Evolutionary conservation across 2,329 filamentous ascomycete genomes (phyloP), one percentile per base, ranked within the genome.

Genomic region (Cytospora paraplurivora): DNA sequence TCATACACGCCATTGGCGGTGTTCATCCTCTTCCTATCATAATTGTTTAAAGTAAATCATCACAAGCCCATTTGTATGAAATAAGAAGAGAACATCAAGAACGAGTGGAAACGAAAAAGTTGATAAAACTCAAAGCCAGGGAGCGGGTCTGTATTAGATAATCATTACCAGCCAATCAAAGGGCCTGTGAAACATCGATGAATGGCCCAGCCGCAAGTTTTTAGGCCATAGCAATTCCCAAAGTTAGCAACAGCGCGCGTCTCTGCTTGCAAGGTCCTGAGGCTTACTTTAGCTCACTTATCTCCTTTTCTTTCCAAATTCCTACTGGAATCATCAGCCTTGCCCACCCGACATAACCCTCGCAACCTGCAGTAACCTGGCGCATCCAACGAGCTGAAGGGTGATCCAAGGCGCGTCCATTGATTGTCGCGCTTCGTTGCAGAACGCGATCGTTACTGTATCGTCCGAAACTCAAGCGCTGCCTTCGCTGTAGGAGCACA

Each of bases 11-110:
- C 76, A 66, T 67, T 71, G 76, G 76, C 75, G 81, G 79, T 81
- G 78, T 83, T 87, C 84, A 87, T 79, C 82, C 85, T 88, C 85
- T 88, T 88, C 85, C 85, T 88, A 88, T 88, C 82, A 85, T 85
- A 76, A 75, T 77, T 80, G 78, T 77, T 79, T 78, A 68, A 74
- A 72, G 74, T 74, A 76, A 82, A 85, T 87, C 85, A 87, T 88
- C 85, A 88, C 74, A 63, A 86, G 84, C 84, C 79, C 74, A 75
- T 68, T 73, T 75, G 72, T 69, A 44, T 50, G 32, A n/a, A 27
- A 54, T 15, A 27, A 27, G 65, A 72, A 73, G 69, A 69, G 68
- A 70, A 72, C 68, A 72, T 71, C 69, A 70, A 50, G n/a, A 35
- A 60, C 57, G 65, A 65, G 62, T 44, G 7, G 10, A 13, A 11